These are phyloP conservation scores for Dunaliella primolecta DNA, from an alignment of 139 green algal species.

Conservation along the genomic window DNA sequence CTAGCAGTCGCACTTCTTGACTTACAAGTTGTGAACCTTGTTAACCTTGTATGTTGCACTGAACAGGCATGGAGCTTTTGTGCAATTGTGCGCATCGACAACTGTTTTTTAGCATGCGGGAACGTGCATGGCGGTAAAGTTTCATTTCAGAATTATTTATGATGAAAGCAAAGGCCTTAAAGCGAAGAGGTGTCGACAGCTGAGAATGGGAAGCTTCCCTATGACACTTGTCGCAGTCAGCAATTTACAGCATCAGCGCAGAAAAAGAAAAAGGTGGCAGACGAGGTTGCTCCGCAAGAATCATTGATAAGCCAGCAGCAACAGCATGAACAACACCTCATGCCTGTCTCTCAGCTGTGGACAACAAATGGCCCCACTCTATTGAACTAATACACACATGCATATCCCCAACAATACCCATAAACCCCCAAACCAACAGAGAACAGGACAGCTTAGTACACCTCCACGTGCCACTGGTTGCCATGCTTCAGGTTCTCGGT, in stretches of 20 bases:
- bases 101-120: too few relatives aligned
- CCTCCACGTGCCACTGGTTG: slow-evolving; percentile 94
- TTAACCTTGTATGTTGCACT: too few relatives aligned
- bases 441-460: slow-evolving; percentile 73
- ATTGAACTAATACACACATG: not conserved
- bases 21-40: too few relatives aligned
- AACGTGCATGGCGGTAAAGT: too few relatives aligned
- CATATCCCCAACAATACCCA: not conserved
- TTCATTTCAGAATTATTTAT: too few relatives aligned
- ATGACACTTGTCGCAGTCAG: too few relatives aligned
- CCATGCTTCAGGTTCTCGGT: slow-evolving; percentile 82
- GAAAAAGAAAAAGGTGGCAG: not conserved
- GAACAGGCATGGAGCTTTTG: too few relatives aligned
- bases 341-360: not conserved
- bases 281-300: not conserved
- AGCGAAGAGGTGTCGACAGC: too few relatives aligned
- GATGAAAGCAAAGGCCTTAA: too few relatives aligned
- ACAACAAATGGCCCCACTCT: not conserved
- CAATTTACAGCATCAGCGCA: not conserved
- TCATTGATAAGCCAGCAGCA: not conserved
- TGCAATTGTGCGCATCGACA: too few relatives aligned
- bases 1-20: too few relatives aligned
- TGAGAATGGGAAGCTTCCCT: too few relatives aligned
- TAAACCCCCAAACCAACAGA: not conserved
- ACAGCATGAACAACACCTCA: not conserved